Evolutionary conservation across 1,284 basidiomycete genomes (phyloP).

Genomic region (Ustilago nuda): DNA sequence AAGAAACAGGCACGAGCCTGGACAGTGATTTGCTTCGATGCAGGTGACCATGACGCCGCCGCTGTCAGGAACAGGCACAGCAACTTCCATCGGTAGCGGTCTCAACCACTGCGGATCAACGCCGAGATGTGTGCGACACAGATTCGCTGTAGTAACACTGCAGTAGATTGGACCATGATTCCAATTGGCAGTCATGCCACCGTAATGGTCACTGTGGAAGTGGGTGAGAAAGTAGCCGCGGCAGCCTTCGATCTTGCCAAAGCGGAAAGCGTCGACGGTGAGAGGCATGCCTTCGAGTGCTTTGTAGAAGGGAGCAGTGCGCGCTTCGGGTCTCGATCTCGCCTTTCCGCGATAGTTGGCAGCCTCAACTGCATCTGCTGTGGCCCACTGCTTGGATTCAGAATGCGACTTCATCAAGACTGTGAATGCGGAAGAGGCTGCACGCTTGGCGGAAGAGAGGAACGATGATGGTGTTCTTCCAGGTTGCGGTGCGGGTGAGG

Average conservation of each 20-base stretch:
- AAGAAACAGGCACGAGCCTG: constrained; percentile 91
- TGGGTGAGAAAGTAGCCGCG: constrained; percentile 84
- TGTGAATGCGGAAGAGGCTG: constrained; percentile 53
- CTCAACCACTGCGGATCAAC: constrained; percentile 89
- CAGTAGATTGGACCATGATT: constrained; percentile 93
- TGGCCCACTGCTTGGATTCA: constrained; percentile 59
- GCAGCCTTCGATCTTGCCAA: constrained; percentile 87
- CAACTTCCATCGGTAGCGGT: constrained; percentile 82
- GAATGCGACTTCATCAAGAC: constrained; percentile 60
- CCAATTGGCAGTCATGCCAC: constrained; percentile 76
- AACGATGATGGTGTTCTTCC: constrained; percentile 21
- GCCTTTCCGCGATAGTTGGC: constrained; percentile 51
- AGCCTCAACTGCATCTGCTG: constrained; percentile 57
- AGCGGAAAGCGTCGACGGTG: constrained; percentile 93
- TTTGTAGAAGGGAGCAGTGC: constrained; percentile 68
- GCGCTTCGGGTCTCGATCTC: constrained; percentile 28
- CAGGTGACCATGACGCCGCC: constrained; percentile 89
- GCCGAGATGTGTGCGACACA: constrained; percentile 87
- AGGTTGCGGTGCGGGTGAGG: neutral
- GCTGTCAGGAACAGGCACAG: constrained; percentile 81
- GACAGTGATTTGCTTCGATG: constrained; percentile 95
- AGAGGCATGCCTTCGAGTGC: constrained; percentile 95
- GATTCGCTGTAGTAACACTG: constrained; percentile 83
- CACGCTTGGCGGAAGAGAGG: constrained; percentile 25
- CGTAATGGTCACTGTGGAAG: constrained; percentile 72